A percentile compares a stretch with the other conserved stretches of the same genome.
phyloP scores from a whole-genome alignment of 805 yeast genomes.

The Phaffomyces antillensis region DNA sequence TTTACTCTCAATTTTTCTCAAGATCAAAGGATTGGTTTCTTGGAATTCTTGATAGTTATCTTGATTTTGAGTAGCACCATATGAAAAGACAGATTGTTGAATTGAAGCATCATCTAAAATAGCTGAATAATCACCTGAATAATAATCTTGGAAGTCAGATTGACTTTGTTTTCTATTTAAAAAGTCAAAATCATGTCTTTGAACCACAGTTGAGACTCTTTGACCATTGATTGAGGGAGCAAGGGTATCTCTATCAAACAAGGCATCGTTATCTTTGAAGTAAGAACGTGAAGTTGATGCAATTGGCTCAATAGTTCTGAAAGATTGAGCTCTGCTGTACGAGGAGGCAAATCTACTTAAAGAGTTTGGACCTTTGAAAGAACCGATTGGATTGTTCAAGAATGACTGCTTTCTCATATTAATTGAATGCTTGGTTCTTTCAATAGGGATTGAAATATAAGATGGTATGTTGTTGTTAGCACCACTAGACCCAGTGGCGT shows the following conservation, averaged over 20 bases:
- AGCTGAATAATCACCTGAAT: conserved; percentile 27
- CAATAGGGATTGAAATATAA: conserved; percentile 16
- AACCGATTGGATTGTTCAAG: conserved; percentile 43
- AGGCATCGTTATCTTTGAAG: conserved; percentile 55
- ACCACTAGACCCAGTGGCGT: neutral
- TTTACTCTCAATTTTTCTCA: conserved; percentile 63
- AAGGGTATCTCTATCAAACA: conserved; percentile 60
- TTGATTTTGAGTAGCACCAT: conserved; percentile 26
- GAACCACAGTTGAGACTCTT: conserved; percentile 50
- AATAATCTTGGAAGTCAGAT: conserved; percentile 13
- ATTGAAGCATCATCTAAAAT: conserved; percentile 37
- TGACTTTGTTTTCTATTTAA: conserved; percentile 16
- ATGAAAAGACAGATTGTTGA: conserved; percentile 24
- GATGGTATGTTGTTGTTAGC: conserved; percentile 1
- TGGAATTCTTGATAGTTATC: conserved; percentile 36
- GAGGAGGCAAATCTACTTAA: conserved; percentile 76
- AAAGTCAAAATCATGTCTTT: conserved; percentile 27
- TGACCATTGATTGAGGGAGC: conserved; percentile 62
- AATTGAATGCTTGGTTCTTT: conserved; percentile 17
- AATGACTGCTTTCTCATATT: conserved; percentile 30
- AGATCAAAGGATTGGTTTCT: conserved; percentile 43
- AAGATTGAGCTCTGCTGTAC: conserved; percentile 70
- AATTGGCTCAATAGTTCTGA: conserved; percentile 45
- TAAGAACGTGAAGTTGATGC: conserved; percentile 46
- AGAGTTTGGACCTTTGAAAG: conserved; percentile 61